Conservation (phyloP, 2,329 filamentous ascomycete species). For the Albophoma yamanashiensis region DNA sequence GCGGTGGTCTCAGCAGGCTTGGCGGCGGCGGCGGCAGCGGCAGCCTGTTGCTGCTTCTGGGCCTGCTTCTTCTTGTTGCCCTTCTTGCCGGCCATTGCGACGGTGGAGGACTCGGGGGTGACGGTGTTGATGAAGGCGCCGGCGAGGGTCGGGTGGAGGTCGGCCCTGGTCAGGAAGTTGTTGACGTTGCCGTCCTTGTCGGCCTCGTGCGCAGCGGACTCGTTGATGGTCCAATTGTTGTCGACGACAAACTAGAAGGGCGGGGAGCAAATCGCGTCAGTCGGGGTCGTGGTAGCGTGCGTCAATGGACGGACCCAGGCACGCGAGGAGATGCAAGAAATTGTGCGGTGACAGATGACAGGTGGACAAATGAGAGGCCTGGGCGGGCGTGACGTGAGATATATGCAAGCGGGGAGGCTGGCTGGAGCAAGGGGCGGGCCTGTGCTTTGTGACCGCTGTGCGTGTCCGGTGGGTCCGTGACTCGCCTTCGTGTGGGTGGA, state of each 20-base stretch:
- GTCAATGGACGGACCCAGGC: conserved; percentile 1
- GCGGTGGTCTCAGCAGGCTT: conserved; percentile 6
- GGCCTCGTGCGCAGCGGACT: conserved; percentile 67
- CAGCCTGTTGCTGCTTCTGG: conserved; percentile 11
- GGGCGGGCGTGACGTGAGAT: conserved; percentile 9
- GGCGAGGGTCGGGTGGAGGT: conserved; percentile 42
- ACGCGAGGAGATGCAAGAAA: conserved; percentile 1
- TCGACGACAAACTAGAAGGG: conserved; percentile 82
- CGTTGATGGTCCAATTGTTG: conserved; percentile 79
- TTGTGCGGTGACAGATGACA: conserved; percentile 8
- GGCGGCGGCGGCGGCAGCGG: conserved; percentile 5
- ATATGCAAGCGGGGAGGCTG: conserved; percentile 13
- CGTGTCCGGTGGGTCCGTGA: conserved; percentile 1
- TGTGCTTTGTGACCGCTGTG: not conserved
- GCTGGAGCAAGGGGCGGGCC: conserved; percentile 1
- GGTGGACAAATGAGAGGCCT: conserved; percentile 5
- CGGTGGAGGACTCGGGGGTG: conserved; percentile 61
- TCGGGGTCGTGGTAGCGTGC: conserved; percentile 1
- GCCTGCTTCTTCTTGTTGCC: conserved; percentile 38
- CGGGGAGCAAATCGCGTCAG: conserved; percentile 8
- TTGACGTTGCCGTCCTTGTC: conserved; percentile 81
- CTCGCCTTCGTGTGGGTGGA: not conserved
- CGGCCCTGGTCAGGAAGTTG: conserved; percentile 74
- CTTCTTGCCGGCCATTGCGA: conserved; percentile 47
- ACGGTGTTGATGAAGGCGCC: conserved; percentile 52